Evolutionary conservation across 257 asterid species (phyloP).

Genomic region (Lavandula angustifolia): DNA sequence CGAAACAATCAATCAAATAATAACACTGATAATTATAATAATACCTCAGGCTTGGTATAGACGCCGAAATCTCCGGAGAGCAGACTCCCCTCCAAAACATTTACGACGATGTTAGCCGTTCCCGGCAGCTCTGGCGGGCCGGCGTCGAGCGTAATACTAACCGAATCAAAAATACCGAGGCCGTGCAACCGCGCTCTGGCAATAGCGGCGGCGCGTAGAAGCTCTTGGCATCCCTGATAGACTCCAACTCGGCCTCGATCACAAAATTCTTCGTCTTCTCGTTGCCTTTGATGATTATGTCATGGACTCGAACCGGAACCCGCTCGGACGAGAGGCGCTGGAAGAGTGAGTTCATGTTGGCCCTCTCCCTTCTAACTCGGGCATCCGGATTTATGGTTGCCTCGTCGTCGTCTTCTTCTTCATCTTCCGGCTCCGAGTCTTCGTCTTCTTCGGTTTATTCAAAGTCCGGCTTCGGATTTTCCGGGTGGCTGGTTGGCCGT

Average conservation of each 20-base stretch:
- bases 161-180: slow-evolving; percentile 78
- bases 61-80: slow-evolving; percentile 71
- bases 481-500: slow-evolving; percentile 24
- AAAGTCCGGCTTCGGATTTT: slow-evolving; percentile 23
- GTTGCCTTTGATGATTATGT: slow-evolving; percentile 83
- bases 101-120: slow-evolving; percentile 76
- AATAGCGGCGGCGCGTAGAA: slow-evolving; percentile 58
- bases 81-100: slow-evolving; percentile 65
- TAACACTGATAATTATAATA: no score
- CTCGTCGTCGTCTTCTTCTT: slow-evolving; percentile 44
- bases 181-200: slow-evolving; percentile 63
- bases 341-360: slow-evolving; percentile 55
- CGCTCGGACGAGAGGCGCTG: slow-evolving; percentile 62
- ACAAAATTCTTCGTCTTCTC: slow-evolving; percentile 71
- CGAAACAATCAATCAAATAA: background rate
- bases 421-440: slow-evolving; percentile 42
- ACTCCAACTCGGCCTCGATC: slow-evolving; percentile 68
- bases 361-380: slow-evolving; percentile 48
- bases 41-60: slow-evolving; percentile 83
- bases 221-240: slow-evolving; percentile 60
- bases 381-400: slow-evolving; percentile 42
- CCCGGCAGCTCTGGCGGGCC: slow-evolving; percentile 97
- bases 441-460: slow-evolving; percentile 48
- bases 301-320: slow-evolving; percentile 79
- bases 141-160: slow-evolving; percentile 67